Evolutionary conservation across 192 early-diverging fungal genomes (phyloP), one percentile per base, ranked within the genome.

Genomic region (Umbelopsis ramanniana): DNA sequence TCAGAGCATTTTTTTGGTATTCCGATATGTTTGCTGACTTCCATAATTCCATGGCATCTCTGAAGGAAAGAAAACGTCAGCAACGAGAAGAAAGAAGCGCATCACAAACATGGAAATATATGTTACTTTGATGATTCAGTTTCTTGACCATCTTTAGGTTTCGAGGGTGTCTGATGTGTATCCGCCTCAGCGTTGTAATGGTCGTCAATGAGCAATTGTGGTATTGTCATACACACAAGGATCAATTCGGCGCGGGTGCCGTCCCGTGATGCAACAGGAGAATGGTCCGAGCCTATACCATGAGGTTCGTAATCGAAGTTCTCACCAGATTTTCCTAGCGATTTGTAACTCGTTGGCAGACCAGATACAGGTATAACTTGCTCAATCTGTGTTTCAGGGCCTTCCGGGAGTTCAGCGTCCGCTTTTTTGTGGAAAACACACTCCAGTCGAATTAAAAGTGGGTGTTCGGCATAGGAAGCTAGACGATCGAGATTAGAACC

Each of bases 261-360:
- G 72, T 94, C 91, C 14, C 76, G 75, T 53, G 89, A 92, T 48
- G 83, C 88, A 0, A 93, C 81, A n/a, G 91, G 91, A 24, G 85
- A 89, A 7, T 69, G 72, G 3, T 84, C 81, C 3, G 85, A 85
- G 19, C 93, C 91, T 40, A 94, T 86, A 19, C 60, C 74, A 22
- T 77, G 73, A 22, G 93, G 90, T 21, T 88, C 86, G 69, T 88
- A 91, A 67, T 92, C 84, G 21, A 76, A 78, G 26, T 63, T 63
- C 33, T 63, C 3, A 19, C 29, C 26, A 0, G 29, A 2, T 37
- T 29, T 63, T 15, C 33, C 26, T 17, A 63, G 33, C 4, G 57
- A 37, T 12, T 37, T 17, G 74, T 92, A 92, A 5, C 83, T 87
- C 0, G 82, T 84, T 3, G 91, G 91, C 45, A 92, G 66, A 6